A percentile compares a stretch with the other conserved stretches of the same genome.
phyloP scores from a whole-genome alignment of 805 yeast genomes.

The Hanseniaspora jakobsenii region DNA sequence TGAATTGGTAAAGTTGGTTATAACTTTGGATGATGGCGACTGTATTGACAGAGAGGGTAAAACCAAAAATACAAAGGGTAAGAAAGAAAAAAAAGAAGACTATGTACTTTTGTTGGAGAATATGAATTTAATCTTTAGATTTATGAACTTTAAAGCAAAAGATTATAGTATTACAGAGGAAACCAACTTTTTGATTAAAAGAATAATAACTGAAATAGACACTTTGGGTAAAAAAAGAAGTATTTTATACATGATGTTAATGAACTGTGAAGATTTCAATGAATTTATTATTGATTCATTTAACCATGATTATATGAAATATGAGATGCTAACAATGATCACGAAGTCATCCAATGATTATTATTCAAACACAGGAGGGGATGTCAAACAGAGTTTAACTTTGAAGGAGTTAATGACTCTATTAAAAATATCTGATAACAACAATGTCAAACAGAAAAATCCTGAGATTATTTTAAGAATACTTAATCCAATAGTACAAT shows the following conservation, averaged over 20 bases:
- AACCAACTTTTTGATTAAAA: constrained; percentile 7
- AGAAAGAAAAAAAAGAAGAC: no score
- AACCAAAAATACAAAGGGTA: no score
- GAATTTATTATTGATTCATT: constrained; percentile 7
- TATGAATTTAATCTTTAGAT: constrained; percentile 49
- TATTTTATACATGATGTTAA: no score
- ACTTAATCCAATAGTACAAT: constrained; percentile 48
- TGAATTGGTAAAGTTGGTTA: constrained; percentile 50
- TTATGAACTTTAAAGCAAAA: constrained; percentile 34
- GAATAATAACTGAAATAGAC: constrained; percentile 1
- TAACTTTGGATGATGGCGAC: constrained; percentile 40
- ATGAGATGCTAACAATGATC: constrained; percentile 10
- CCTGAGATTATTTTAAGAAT: constrained; percentile 60
- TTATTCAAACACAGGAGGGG: no score
- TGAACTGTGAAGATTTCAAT: constrained; percentile 5
- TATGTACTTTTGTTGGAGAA: no score
- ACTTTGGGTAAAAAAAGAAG: no score
- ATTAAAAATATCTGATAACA: constrained; percentile 12
- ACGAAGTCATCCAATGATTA: background rate
- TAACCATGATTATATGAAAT: constrained; percentile 4
- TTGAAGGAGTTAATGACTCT: constrained; percentile 3
- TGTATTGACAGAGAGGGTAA: no score
- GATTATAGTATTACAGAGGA: constrained; percentile 24
- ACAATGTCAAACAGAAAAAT: constrained; percentile 28
- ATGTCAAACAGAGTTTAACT: no score